phyloP scores from a whole-genome alignment of 805 yeast species.

The Isabelozyma rhagii region DNA sequence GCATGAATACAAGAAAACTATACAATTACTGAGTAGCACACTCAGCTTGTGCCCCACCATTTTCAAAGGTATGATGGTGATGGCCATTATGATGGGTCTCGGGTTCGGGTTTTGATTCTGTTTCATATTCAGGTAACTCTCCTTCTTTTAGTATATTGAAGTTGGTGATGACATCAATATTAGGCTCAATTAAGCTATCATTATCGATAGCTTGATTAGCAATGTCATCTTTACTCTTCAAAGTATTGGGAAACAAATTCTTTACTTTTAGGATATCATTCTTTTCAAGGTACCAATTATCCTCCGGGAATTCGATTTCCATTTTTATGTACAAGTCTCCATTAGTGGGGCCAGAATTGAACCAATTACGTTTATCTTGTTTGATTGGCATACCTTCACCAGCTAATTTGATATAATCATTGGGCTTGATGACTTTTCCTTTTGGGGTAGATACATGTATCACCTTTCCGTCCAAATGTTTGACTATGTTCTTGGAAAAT shows the following conservation, averaged over 20 bases:
- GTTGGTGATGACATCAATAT: conserved; percentile 35
- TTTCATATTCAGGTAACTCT: conserved; percentile 29
- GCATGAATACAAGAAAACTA: background rate
- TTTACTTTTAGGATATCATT: conserved; percentile 56
- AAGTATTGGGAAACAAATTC: conserved; percentile 50
- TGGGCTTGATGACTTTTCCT: conserved; percentile 82
- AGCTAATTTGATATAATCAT: conserved; percentile 58
- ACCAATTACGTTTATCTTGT: conserved; percentile 24
- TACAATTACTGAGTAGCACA: conserved; percentile 27
- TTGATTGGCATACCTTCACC: conserved; percentile 83
- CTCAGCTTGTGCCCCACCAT: conserved; percentile 26
- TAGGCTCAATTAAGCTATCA: conserved; percentile 31
- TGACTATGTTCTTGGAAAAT: conserved; percentile 58
- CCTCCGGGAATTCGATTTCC: conserved; percentile 78
- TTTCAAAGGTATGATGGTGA: conserved; percentile 8
- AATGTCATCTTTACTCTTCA: conserved; percentile 19
- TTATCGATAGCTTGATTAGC: conserved; percentile 19
- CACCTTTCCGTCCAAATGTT: conserved; percentile 78
- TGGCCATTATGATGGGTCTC: conserved; percentile 8
- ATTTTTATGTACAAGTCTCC: conserved; percentile 74
- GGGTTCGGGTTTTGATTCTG: conserved; percentile 8
- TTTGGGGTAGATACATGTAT: conserved; percentile 60
- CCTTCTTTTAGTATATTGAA: conserved; percentile 22
- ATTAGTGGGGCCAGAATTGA: conserved; percentile 23
- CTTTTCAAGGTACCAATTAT: conserved; percentile 79